Percentiles rank a stretch among this genome's conserved stretches.
These are phyloP conservation scores for Phaeophleospora eucalypticola DNA, from an alignment of 2,329 filamentous ascomycete genomes.

Conservation along the genomic window DNA sequence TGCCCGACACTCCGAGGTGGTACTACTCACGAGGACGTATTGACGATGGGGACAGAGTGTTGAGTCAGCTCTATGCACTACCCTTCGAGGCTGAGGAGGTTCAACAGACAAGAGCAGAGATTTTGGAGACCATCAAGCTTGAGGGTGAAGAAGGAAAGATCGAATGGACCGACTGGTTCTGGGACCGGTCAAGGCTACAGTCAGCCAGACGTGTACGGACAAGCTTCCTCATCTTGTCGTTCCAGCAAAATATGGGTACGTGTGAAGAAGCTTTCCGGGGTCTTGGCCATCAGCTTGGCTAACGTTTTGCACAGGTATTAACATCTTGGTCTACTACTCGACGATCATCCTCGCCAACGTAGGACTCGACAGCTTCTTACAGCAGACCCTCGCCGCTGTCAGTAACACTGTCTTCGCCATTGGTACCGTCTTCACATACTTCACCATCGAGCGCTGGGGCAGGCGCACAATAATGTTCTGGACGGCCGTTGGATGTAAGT, in stretches of 20 bases:
- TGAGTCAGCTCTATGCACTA: neutral
- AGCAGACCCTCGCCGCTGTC: conserved; percentile 1
- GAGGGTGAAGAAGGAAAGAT: neutral
- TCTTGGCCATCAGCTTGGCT: neutral
- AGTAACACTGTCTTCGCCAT: conserved; percentile 8
- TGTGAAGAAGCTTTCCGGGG: neutral
- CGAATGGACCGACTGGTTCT: neutral
- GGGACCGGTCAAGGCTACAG: conserved; percentile 2
- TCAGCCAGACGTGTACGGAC: conserved; percentile 1
- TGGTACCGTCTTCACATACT: conserved; percentile 26
- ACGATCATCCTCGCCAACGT: conserved; percentile 34
- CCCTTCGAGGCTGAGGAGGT: conserved; percentile 1
- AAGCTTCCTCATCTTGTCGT: conserved; percentile 3
- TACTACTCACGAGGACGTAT: conserved; percentile 5
- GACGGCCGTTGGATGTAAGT: conserved; percentile 30
- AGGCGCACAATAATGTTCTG: conserved; percentile 30
- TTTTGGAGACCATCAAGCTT: neutral
- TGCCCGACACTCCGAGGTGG: conserved; percentile 1
- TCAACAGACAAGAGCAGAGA: neutral
- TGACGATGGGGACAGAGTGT: conserved; percentile 22
- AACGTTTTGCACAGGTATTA: conserved; percentile 7
- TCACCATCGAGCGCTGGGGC: conserved; percentile 33
- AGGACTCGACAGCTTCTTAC: neutral
- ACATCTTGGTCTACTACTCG: conserved; percentile 33
- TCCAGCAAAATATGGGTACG: conserved; percentile 2